Base-by-base conservation (phyloP, 2,329 filamentous ascomycete genomes). In the Aspergillus neoniger region DNA sequence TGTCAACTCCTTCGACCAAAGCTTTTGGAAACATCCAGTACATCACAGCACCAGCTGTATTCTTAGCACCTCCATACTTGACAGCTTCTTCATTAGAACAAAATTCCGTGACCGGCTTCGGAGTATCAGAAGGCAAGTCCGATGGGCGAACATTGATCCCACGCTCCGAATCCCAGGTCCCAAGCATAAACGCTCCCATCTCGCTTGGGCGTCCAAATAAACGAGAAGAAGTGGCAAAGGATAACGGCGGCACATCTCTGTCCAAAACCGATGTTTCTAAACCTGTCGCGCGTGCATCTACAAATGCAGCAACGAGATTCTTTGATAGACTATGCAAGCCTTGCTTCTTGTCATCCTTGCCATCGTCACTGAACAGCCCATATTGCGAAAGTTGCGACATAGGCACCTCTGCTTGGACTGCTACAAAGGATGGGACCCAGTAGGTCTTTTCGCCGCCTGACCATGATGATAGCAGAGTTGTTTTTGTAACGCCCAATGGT, bases 1-100 rank as follows among this genome's bases (percentile, higher is more conserved):
- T 19, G 12, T 64, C 51, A 0, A 58, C 23, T 1, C 41, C 10
- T 2, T 38, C 30, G n/a, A 59, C 57, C 32, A 59, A 23, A 7
- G 43, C 55, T 1, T 55, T 15, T 8, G 55, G 59, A 28, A 58
- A 44, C 17, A 51, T 58, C 59, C 59, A 61, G 25, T 50, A 50
- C 47, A 50, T 32, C 7, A 50, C 47, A 1, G 25, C 47, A 5
- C 47, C 47, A 10, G 47, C 25, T 9, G 8, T 28, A 32, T 49
- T 25, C 47, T 15, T 7, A 36, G 32, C 32, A 15, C 8, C 5
- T 15, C 21, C 15, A 28, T n/a, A 3, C 6, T 10, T 14, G 5
- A 49, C 14, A 17, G n/a, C 25, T n/a, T 17, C 25, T 25, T 30
- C 15, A 17, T 49, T 49, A 5, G 47, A 30, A 49, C 14, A n/a